These are phyloP conservation scores for Aspergillus pseudoglaucus DNA, from an alignment of 2,329 filamentous ascomycete genomes.

Conservation along the genomic window DNA sequence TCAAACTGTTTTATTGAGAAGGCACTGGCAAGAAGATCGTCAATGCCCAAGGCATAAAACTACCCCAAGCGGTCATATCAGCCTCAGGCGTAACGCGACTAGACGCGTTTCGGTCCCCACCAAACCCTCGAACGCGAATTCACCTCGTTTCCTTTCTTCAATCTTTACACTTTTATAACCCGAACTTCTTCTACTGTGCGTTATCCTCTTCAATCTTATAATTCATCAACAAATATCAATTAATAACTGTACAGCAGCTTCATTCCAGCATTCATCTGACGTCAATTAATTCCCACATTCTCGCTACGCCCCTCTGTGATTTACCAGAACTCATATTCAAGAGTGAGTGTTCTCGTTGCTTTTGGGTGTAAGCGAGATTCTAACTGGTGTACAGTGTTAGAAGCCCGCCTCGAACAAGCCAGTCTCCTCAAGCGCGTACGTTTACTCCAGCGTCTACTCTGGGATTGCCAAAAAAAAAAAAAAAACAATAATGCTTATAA, in stretches of 20 bases:
- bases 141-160: slow-evolving; percentile 8
- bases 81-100: slow-evolving; percentile 21
- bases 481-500: neutral
- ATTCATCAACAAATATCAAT: too few relatives aligned
- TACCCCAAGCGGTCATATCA: slow-evolving; percentile 25
- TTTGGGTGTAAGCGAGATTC: slow-evolving; percentile 1
- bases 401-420: slow-evolving; percentile 95
- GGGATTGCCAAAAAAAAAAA: too few relatives aligned
- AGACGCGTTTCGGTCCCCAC: slow-evolving; percentile 18
- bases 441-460: slow-evolving; percentile 1
- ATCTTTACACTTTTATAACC: neutral
- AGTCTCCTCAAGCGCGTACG: slow-evolving; percentile 87
- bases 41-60: slow-evolving; percentile 13
- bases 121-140: slow-evolving; percentile 21
- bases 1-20: neutral
- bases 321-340: slow-evolving; percentile 12
- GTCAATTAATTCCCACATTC: neutral
- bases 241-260: neutral
- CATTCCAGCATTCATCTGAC: neutral
- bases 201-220: neutral
- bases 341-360: slow-evolving; percentile 19
- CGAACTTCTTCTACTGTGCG: slow-evolving; percentile 1
- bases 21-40: neutral
- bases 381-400: slow-evolving; percentile 60
- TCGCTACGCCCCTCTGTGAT: neutral